Conservation (phyloP, 495 filamentous ascomycete species). For the Viridothelium virens region DNA sequence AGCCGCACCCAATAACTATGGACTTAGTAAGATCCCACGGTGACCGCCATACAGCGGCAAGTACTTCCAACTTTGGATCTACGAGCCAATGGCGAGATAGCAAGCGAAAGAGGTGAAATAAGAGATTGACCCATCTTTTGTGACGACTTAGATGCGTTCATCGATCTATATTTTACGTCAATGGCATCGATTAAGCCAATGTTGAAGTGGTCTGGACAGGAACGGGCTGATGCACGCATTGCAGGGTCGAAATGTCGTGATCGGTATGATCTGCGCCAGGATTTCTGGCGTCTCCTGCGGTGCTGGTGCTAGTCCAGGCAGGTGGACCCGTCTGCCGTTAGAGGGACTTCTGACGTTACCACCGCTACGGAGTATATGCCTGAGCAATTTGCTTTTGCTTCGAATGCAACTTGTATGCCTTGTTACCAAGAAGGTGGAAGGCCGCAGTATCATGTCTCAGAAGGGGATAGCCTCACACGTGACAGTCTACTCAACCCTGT, state of each 20-base stretch:
- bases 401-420: too few species aligned
- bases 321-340: too few species aligned
- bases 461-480: too few species aligned
- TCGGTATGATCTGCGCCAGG: neutral
- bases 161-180: neutral
- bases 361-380: too few species aligned
- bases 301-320: neutral
- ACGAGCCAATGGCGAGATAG: too few species aligned
- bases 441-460: too few species aligned
- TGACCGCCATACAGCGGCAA: neutral
- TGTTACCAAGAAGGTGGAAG: too few species aligned
- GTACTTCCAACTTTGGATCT: neutral
- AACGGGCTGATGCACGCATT: neutral
- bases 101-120: neutral
- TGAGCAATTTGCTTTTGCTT: too few species aligned
- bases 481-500: too few species aligned
- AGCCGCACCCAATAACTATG: neutral
- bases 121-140: neutral
- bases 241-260: slow-evolving; percentile 8
- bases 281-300: neutral
- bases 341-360: too few species aligned
- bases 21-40: too few species aligned
- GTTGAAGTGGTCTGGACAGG: neutral
- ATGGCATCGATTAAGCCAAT: slow-evolving; percentile 5
- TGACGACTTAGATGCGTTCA: neutral